Conservation (phyloP, 139 green algal species). For the Zygnema cylindricum region DNA sequence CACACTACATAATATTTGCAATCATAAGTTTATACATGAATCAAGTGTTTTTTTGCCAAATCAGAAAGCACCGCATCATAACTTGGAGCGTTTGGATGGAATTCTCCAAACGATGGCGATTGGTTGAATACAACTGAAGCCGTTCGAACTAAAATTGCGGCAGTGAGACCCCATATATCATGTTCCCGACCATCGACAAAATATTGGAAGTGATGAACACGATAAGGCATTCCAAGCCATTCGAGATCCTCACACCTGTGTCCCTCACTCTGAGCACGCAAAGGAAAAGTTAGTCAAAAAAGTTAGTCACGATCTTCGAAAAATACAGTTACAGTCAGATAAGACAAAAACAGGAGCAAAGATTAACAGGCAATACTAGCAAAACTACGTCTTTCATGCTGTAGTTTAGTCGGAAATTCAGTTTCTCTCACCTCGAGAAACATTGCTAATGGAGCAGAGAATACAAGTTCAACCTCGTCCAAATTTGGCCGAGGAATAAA, state of each 20-base stretch:
- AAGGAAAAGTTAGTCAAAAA: too few relatives aligned
- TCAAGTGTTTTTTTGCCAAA: conserved; percentile 35
- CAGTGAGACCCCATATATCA: conserved; percentile 57
- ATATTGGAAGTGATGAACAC: conserved; percentile 52
- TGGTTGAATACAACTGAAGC: conserved; percentile 40
- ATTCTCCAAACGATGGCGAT: conserved; percentile 41
- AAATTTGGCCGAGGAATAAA: conserved; percentile 44
- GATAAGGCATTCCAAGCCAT: conserved; percentile 52
- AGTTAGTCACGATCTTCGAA: too few relatives aligned
- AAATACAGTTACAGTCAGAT: too few relatives aligned
- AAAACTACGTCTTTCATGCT: too few relatives aligned
- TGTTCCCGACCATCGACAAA: background rate
- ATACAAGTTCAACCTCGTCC: conserved; percentile 52
- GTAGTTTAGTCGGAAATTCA: too few relatives aligned
- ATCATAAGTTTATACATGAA: conserved; percentile 1
- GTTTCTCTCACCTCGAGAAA: conserved; percentile 57
- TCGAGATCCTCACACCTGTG: conserved; percentile 52
- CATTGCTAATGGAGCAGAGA: conserved; percentile 46
- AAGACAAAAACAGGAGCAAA: too few relatives aligned
- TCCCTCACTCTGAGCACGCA: conserved; percentile 22
- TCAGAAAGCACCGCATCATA: conserved; percentile 43
- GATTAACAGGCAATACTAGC: too few relatives aligned
- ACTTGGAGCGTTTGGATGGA: conserved; percentile 45
- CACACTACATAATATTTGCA: too few relatives aligned
- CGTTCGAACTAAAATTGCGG: conserved; percentile 48